Evolutionary conservation across 345 rosid species (phyloP).

Genomic region (Aquilaria malaccensis): DNA sequence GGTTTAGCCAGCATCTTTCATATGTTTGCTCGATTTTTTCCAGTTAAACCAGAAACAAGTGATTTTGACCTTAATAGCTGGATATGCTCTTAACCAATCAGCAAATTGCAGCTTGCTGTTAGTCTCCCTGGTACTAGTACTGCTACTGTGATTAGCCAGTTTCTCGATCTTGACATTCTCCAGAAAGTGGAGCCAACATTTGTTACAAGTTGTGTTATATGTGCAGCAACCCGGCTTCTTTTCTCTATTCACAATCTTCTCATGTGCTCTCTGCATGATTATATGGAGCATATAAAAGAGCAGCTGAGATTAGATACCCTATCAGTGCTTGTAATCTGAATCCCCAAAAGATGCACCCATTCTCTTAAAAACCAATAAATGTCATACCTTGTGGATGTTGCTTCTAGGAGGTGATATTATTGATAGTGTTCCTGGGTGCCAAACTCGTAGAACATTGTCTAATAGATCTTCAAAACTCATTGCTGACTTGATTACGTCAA

Average conservation of each 20-base stretch:
- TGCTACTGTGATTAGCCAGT: conserved; percentile 9
- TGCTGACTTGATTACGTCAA: conserved; percentile 24
- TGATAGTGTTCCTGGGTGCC: conserved; percentile 22
- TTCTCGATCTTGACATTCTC: conserved; percentile 8
- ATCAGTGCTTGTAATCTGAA: not conserved
- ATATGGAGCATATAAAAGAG: conserved; percentile 5
- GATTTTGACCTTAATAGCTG: conserved; percentile 1
- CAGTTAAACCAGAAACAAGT: conserved; percentile 17
- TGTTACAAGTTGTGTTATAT: conserved; percentile 14
- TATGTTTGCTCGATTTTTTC: conserved; percentile 3
- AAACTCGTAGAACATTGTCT: conserved; percentile 16
- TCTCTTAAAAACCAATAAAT: not conserved
- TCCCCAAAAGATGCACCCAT: not conserved
- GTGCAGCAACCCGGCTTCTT: conserved; percentile 23
- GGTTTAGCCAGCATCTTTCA: not conserved
- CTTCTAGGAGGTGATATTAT: conserved; percentile 18
- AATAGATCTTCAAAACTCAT: conserved; percentile 16
- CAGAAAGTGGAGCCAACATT: conserved; percentile 39
- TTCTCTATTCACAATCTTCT: conserved; percentile 13
- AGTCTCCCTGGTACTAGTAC: conserved; percentile 6
- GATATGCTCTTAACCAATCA: conserved; percentile 21
- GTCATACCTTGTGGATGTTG: conserved; percentile 23
- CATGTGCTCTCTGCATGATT: conserved; percentile 7
- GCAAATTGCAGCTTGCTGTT: not conserved
- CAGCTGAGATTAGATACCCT: not conserved